A percentile compares a stretch with the other conserved stretches of the same genome.
These are phyloP conservation scores for Auxenochlorella protothecoides DNA, from an alignment of 139 green algal species.

Conservation along the genomic window DNA sequence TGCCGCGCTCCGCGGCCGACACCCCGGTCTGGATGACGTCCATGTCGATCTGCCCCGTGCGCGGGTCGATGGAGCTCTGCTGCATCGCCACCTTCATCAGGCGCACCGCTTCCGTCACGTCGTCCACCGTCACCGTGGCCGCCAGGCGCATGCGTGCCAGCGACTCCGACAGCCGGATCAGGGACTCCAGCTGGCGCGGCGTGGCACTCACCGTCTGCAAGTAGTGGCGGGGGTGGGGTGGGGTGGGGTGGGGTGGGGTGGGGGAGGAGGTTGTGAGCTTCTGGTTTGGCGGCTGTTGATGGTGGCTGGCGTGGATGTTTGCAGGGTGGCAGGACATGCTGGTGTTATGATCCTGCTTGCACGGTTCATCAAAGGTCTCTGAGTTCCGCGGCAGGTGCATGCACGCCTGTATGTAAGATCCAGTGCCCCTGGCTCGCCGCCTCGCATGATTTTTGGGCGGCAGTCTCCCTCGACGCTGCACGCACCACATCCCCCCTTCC, in stretches of 20 bases:
- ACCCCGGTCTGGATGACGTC: conserved; percentile 35
- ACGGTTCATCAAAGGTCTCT: too few species aligned
- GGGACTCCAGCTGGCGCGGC: conserved; percentile 91
- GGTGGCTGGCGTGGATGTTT: too few species aligned
- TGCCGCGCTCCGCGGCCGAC: conserved; percentile 26
- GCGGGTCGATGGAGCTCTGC: conserved; percentile 58
- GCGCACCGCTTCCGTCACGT: conserved; percentile 63
- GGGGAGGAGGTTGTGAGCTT: too few species aligned
- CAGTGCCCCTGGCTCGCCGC: too few species aligned
- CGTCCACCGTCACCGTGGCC: conserved; percentile 21
- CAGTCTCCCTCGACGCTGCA: too few species aligned
- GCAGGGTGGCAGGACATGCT: too few species aligned
- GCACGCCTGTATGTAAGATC: too few species aligned
- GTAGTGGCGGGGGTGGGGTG: neutral
- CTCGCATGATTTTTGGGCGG: too few species aligned
- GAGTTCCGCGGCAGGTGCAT: neutral
- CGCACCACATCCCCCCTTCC: neutral
- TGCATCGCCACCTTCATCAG: conserved; percentile 71
- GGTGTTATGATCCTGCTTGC: too few species aligned
- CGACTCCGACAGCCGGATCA: conserved; percentile 83
- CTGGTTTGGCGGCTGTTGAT: too few species aligned
- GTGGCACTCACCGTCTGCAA: conserved; percentile 74
- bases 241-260: too few species aligned
- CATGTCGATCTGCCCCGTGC: conserved; percentile 67
- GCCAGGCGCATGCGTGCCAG: conserved; percentile 48